Base-by-base conservation (phyloP, 306 rosid species). In the Vigna unguiculata region DNA sequence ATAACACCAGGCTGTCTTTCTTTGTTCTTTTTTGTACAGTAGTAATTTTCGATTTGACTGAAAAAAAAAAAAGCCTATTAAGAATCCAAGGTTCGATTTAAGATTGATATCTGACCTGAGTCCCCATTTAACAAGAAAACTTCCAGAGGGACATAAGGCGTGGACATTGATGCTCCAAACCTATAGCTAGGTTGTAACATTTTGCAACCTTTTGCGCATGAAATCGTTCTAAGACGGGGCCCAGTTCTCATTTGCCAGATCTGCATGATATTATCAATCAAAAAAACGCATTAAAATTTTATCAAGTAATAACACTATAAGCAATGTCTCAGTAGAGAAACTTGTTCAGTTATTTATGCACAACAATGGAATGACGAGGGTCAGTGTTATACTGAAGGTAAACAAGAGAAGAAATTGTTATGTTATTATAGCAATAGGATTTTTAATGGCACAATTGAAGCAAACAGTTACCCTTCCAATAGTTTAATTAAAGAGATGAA, bases 201-300 rank as follows among this genome's bases (percentile, higher is more conserved):
- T 87, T 88, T 96, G 87, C 96, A 85, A 45, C 99, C 98, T 85
- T 87, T 96, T 12, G 91, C 74, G 53, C 98, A 96, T 41, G 60
- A 65, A 83, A 96, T 91, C 1, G 92, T 88, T 73, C 98, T 88
- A 79, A 96, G 99, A 63, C 98, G 96, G 5, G 93, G 87, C 49
- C 99, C 99, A 22, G 98, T 92, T 86, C 99, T 88, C 99, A 96
- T 96, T 90, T 92, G 98, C 99, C 99, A 96, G 80, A 96, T 92
- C 99, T 92, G 92, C 74, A 80, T 0, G 16, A 40, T 10, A 80
- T 77, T 25, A 46, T 45, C 82, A 36, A 77, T 60, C 49, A 52
- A 74, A 28, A 5, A 38, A 74, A 68, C 34, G 22, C 54, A 36
- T 45, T 6, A 41, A 71, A 13, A 3, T 43, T 43, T 3, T 12